Base-by-base conservation (phyloP, 202 grass and related monocot genomes). In the Zoysia matrella region DNA sequence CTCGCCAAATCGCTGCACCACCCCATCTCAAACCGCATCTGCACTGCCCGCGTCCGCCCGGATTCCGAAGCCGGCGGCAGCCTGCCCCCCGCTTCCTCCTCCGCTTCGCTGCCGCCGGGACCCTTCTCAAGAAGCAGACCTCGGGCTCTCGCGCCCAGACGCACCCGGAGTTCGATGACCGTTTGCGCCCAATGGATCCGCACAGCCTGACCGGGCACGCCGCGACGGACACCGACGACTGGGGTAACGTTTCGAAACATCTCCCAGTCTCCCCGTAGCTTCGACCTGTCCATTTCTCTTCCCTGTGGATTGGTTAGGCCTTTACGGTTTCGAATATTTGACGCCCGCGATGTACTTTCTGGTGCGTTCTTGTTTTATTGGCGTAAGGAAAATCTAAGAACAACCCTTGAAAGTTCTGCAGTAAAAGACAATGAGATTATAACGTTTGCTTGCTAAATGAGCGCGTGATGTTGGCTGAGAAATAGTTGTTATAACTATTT, bases 141-240 rank as follows among this genome's bases (percentile, higher is more conserved):
- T 57, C 80, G 83, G 86, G 72, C 76, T 82, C 78, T 78, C 77
- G 68, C 83, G 82, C 88, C 88, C 88, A 58, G n/a, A 47, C 43
- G 60, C 73, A 40, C 8, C 78, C 39, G 64, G 76, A 90, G 74
- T 92, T 94, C 94, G 86, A 94, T 97, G 92, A 86, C 82, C 88
- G 80, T 92, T 97, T 91, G 92, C 65, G 61, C 48, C 85, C 80
- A 79, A 97, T 97, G 95, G 95, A 97, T 94, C 90, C 88, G 77
- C 82, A 89, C 71, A 69, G 64, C 86, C 86, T 90, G 72, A 94
- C 62, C 79, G 64, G 80, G 52, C 76, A 90, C 45, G 81, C 90
- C 74, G 74, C 83, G 1, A 47, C 71, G 47, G 86, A 70, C 69
- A 65, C 80, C 72, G 90, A 94, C 50, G 92, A 93, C 74, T 94